Evolutionary conservation across 345 rosid genomes (phyloP).

Genomic region (Laguncularia racemosa): DNA sequence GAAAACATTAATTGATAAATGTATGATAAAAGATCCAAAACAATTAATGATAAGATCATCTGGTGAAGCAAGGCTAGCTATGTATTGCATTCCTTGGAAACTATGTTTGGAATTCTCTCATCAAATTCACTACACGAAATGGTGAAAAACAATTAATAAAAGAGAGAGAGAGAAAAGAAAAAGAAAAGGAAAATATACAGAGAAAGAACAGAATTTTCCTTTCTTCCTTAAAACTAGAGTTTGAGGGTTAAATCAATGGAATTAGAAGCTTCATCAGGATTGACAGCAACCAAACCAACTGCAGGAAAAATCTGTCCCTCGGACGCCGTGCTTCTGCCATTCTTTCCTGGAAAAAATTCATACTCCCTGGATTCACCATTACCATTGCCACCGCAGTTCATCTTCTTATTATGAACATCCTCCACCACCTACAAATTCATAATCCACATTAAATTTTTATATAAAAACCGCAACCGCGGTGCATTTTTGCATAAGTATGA

Average conservation of each 20-base stretch:
- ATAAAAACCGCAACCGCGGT: no score
- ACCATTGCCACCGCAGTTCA: conserved; percentile 14
- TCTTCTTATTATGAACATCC: conserved; percentile 26
- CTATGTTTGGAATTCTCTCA: no score
- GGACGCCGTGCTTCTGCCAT: conserved; percentile 22
- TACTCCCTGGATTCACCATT: conserved; percentile 36
- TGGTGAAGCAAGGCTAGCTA: no score
- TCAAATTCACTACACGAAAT: no score
- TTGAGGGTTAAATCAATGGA: conserved; percentile 82
- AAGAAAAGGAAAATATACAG: neutral
- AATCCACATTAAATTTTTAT: no score
- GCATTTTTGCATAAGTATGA: no score
- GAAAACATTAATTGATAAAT: no score
- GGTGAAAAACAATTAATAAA: neutral
- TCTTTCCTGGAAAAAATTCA: conserved; percentile 64
- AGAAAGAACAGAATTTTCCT: neutral
- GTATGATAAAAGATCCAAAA: no score
- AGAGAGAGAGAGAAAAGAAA: neutral
- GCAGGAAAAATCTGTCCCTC: conserved; percentile 29
- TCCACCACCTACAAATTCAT: conserved; percentile 19
- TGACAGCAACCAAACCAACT: conserved; percentile 25
- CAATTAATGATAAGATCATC: no score
- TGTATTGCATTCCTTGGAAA: no score
- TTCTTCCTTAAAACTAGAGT: conserved; percentile 21
- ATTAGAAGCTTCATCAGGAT: conserved; percentile 29